Evolutionary conservation across 495 filamentous ascomycete species (phyloP).

Genomic region (Viridothelium virens): DNA sequence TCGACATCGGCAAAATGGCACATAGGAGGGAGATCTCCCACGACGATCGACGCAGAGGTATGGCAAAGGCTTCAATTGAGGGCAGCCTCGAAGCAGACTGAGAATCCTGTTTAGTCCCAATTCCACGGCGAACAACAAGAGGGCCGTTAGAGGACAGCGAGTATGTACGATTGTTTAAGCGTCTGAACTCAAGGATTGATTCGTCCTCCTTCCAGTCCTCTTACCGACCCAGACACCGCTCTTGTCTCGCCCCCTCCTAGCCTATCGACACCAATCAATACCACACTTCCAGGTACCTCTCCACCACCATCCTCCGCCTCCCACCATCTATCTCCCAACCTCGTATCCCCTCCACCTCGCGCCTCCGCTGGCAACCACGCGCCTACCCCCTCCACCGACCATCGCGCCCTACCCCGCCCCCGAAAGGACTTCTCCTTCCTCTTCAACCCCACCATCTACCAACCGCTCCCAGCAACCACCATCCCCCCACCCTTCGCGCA

Average conservation of each 20-base stretch:
- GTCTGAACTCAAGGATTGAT: neutral
- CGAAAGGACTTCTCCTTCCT: constrained; percentile 64
- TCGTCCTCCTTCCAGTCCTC: neutral
- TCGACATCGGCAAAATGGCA: neutral
- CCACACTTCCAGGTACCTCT: constrained; percentile 12
- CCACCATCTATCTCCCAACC: constrained; percentile 8
- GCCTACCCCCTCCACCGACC: neutral
- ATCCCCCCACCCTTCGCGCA: constrained; percentile 54
- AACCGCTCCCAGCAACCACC: constrained; percentile 59
- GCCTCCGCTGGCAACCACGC: neutral
- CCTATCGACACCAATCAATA: constrained; percentile 3
- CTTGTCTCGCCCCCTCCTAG: constrained; percentile 5
- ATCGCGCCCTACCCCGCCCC: neutral
- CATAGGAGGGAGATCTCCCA: neutral
- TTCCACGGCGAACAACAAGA: constrained; percentile 29
- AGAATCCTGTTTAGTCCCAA: constrained; percentile 1
- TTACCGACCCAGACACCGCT: neutral
- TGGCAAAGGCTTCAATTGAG: neutral
- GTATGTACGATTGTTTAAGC: constrained; percentile 17
- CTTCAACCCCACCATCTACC: constrained; percentile 70
- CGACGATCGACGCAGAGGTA: constrained; percentile 11
- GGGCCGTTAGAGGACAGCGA: constrained; percentile 33
- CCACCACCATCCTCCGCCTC: constrained; percentile 18
- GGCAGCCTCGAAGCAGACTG: neutral
- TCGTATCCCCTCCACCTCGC: neutral